Evolutionary conservation across 768 basidiomycete genomes (phyloP).

Genomic region (Rhodotorula babjevae): DNA sequence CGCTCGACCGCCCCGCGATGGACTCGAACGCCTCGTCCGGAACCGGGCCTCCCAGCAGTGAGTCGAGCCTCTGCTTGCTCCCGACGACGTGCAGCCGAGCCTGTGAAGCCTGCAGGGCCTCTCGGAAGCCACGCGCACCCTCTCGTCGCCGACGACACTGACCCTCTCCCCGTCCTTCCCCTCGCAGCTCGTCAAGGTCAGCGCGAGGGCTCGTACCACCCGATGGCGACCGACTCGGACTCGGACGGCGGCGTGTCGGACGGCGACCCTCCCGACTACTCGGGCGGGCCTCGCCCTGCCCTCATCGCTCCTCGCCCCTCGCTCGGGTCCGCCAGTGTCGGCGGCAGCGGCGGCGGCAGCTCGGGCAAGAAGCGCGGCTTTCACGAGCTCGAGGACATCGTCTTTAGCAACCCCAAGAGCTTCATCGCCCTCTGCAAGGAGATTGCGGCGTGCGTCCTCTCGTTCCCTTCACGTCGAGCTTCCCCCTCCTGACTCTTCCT

Average conservation of each 20-base stretch:
- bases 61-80: neutral
- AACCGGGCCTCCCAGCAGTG: neutral
- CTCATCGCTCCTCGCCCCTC: neutral
- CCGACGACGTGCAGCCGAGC: no score
- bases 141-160: neutral
- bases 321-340: neutral
- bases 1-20: neutral
- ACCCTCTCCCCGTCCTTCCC: neutral
- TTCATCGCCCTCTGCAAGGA: conserved; percentile 16
- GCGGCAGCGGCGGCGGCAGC: no score
- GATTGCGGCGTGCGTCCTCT: conserved; percentile 28
- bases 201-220: conserved; percentile 9
- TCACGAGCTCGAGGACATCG: conserved; percentile 36
- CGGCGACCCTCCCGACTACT: conserved; percentile 26
- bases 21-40: neutral
- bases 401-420: conserved; percentile 25
- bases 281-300: neutral
- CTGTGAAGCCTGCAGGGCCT: neutral
- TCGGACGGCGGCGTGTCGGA: conserved; percentile 14
- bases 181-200: neutral
- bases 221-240: conserved; percentile 21
- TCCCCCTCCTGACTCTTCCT: neutral
- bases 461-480: neutral
- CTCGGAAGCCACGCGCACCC: neutral
- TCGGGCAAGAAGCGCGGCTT: conserved; percentile 11